Percentiles rank a stretch among this genome's conserved stretches.
Conservation (phyloP, 1,139 yeast species). For the Scheffersomyces parashehatae region DNA sequence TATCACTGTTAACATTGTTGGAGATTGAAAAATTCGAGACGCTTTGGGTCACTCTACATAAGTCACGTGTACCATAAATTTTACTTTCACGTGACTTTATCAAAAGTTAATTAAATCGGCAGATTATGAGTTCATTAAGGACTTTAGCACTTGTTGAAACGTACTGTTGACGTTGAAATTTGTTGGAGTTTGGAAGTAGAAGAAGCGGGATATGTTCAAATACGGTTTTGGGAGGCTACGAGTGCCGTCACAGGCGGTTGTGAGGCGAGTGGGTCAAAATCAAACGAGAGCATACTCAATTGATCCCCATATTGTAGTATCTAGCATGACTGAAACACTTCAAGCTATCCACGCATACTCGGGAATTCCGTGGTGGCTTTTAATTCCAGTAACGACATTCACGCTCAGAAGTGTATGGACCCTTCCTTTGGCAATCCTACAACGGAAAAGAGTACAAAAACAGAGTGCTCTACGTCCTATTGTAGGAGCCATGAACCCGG, state of each 20-base stretch:
- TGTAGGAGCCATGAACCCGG: slow-evolving; percentile 73
- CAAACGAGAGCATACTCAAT: slow-evolving; percentile 8
- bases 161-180: too few relatives aligned
- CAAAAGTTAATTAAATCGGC: too few relatives aligned
- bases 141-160: too few relatives aligned
- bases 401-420: slow-evolving; percentile 67
- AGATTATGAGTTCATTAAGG: too few relatives aligned
- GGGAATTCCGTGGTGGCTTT: slow-evolving; percentile 80
- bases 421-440: slow-evolving; percentile 74
- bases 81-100: too few relatives aligned
- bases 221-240: too few relatives aligned
- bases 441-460: slow-evolving; percentile 64
- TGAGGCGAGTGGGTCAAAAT: not conserved
- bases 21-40: too few relatives aligned
- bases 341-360: slow-evolving; percentile 52
- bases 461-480: slow-evolving; percentile 73
- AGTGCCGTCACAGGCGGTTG: not conserved
- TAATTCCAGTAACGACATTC: slow-evolving; percentile 75
- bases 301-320: slow-evolving; percentile 25
- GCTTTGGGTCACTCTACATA: too few relatives aligned
- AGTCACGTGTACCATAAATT: too few relatives aligned
- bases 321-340: slow-evolving; percentile 41
- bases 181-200: too few relatives aligned
- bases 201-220: too few relatives aligned
- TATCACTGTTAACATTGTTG: too few relatives aligned